A percentile compares a stretch with the other conserved stretches of the same genome.
Evolutionary conservation across 2,329 filamentous ascomycete genomes (phyloP).

Genomic region (Neofusicoccum sp.): DNA sequence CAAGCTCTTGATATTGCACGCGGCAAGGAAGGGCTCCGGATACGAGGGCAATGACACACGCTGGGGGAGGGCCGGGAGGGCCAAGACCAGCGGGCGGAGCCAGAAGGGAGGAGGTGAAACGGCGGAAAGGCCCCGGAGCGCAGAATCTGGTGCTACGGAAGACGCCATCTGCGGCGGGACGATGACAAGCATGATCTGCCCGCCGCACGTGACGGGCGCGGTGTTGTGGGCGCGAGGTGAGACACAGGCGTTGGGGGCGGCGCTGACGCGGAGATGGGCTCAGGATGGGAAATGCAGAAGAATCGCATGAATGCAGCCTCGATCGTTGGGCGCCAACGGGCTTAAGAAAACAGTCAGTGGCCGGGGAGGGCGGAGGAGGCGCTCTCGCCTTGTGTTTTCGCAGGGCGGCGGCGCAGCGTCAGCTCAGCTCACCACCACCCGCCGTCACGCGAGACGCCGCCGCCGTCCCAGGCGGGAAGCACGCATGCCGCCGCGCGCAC

Average conservation of each 20-base stretch:
- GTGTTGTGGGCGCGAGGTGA: too few relatives aligned
- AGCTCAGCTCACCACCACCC: neutral
- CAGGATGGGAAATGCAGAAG: slow-evolving; percentile 11
- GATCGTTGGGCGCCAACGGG: slow-evolving; percentile 16
- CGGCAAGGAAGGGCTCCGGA: neutral
- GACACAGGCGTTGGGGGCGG: neutral
- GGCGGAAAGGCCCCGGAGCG: slow-evolving; percentile 3
- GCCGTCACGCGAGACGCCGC: neutral
- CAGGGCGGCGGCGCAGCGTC: neutral
- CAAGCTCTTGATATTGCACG: neutral
- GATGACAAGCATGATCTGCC: slow-evolving; percentile 18
- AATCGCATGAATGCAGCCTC: slow-evolving; percentile 20
- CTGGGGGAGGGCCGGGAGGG: neutral
- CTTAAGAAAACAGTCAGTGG: neutral
- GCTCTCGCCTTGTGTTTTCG: slow-evolving; percentile 5
- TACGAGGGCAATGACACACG: neutral
- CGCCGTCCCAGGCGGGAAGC: neutral
- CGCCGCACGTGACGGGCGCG: neutral
- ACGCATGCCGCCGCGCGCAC: neutral
- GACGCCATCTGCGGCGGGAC: neutral
- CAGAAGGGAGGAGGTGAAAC: slow-evolving; percentile 8
- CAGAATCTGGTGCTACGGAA: slow-evolving; percentile 19
- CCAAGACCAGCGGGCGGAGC: neutral
- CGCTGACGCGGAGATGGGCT: neutral
- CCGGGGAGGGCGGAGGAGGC: neutral